Conservation (phyloP, 495 filamentous ascomycete genomes). For the Talaromyces wortmannii region DNA sequence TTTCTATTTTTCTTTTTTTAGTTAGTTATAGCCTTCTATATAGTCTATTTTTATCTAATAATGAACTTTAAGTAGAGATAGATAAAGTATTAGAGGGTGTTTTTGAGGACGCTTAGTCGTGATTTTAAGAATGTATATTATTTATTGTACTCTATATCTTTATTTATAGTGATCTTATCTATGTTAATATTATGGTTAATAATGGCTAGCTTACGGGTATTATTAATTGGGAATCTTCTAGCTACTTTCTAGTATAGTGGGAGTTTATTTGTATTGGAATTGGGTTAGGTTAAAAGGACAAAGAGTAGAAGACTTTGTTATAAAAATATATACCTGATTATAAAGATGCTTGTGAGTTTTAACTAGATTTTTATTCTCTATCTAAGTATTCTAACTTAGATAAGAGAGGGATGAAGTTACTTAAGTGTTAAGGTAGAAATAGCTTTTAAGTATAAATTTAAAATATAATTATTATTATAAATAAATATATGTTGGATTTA, state of each 20-base stretch:
- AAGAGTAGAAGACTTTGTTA: slow-evolving; percentile 14
- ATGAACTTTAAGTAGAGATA: slow-evolving; percentile 18
- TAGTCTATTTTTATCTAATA: slow-evolving; percentile 14
- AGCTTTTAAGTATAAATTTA: background rate
- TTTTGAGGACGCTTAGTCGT: slow-evolving; percentile 6
- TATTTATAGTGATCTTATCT: slow-evolving; percentile 19
- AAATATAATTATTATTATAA: background rate
- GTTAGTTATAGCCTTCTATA: slow-evolving; percentile 9
- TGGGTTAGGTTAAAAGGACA: slow-evolving; percentile 6
- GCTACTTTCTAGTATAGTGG: slow-evolving; percentile 26
- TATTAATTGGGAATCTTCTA: slow-evolving; percentile 26
- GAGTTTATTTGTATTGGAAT: slow-evolving; percentile 15
- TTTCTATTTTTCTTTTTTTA: slow-evolving; percentile 7
- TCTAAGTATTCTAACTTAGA: slow-evolving; percentile 6
- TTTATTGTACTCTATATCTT: slow-evolving; percentile 17
- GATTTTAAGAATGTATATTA: slow-evolving; percentile 15
- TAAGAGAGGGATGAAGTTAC: slow-evolving; percentile 8
- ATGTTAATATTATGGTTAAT: slow-evolving; percentile 23
- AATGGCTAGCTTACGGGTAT: slow-evolving; percentile 15
- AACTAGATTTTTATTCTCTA: slow-evolving; percentile 6
- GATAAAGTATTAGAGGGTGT: slow-evolving; percentile 6
- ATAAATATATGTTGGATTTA: background rate
- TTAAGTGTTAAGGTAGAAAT: background rate
- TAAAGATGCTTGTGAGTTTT: slow-evolving; percentile 6
- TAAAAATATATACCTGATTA: slow-evolving; percentile 16